Base-by-base conservation (phyloP, 2,329 filamentous ascomycete genomes). In the Scedosporium dehoogii region DNA sequence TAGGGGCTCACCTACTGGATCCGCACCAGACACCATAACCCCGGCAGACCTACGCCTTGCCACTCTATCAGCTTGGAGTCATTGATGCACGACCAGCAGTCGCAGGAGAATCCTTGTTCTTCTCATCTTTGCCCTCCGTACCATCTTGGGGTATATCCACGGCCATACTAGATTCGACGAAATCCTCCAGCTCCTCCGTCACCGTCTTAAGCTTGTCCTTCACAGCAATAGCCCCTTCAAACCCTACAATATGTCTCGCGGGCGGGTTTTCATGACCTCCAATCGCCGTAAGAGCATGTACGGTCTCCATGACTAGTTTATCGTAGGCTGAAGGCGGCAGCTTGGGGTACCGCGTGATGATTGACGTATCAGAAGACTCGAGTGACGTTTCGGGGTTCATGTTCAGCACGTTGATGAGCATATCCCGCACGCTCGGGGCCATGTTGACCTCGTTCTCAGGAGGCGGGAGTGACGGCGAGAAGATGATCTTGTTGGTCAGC, bases 161-260 rank as follows among this genome's bases (percentile, higher is more conserved):
- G 0, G 90, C 88, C 66, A 89, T 81, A 69, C 92, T 97, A 27
- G 92, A 88, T 69, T 96, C 91, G 29, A 96, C 88, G 74, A 97
- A 97, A 68, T 97, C 94, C 73, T 97, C 94, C 63, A 97, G 77
- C 76, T 97, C 94, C 73, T 97, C 92, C 66, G 91, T 96, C 2
- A 97, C 91, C 1, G 92, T 97, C 78, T 96, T 96, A 62, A 99
- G 78, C 76, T 97, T 97, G 76, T 97, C 94, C 73, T 93, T 96
- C 46, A 97, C 93, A 48, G 90, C 90, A 5, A 85, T 82, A 12
- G 93, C 89, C 0, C 91, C 93, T 73, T 97, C 94, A 62, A 89
- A 85, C 0, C 94, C 93, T 2, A 97, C 92, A 69, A 97, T 97
- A 72, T 97, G 93, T 38, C 94, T 81, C 1, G 92, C 91, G 0